Base-by-base conservation (phyloP, 2,329 filamentous ascomycete species). In the Phialophora chinensis region DNA sequence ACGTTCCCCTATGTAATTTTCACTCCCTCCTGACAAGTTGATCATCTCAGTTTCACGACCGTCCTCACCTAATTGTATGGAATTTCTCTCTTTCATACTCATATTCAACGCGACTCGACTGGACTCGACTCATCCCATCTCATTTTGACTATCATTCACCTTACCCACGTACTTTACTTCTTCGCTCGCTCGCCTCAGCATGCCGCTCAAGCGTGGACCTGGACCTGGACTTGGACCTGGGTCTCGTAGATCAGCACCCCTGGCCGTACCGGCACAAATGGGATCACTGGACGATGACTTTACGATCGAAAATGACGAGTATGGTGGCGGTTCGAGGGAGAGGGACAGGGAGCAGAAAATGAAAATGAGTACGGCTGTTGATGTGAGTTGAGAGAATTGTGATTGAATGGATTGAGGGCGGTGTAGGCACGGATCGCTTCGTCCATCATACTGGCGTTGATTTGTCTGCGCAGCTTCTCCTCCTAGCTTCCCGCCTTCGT, bases 371-470 rank as follows among this genome's bases (percentile, higher is more conserved):
- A 66, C 65, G 66, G 58, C 61, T 42, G 49, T 63, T 14, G 66
- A 70, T 66, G 68, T 68, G n/a, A 67, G 68, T 70, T 44, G 38
- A 8, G 38, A 44, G 5, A 20, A 6, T 5, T n/a, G 38, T n/a
- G 38, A 44, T 44, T 6, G 3, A 31, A 31, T 31, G 29, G 29
- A 27, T 31, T 31, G 7, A 2, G 7, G 31, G 31, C 10, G 31
- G 4, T 31, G 29, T 31, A 31, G 8, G 29, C 29, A 31, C 8
- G 29, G 6, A 33, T 33, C 31, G 31, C 33, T 35, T 35, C 33
- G 10, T 35, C 33, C 33, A 1, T 35, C 2, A 4, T 35, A 11
- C 33, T 35, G 33, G 33, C 1, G 10, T 10, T 35, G 33, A 35
- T 12, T 10, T 35, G 33, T 3, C 33, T 35, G 11, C 11, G 3